Evolutionary conservation across 192 early-diverging fungal genomes (phyloP), one percentile per base, ranked within the genome.

Genomic region (Coemansia sp.): DNA sequence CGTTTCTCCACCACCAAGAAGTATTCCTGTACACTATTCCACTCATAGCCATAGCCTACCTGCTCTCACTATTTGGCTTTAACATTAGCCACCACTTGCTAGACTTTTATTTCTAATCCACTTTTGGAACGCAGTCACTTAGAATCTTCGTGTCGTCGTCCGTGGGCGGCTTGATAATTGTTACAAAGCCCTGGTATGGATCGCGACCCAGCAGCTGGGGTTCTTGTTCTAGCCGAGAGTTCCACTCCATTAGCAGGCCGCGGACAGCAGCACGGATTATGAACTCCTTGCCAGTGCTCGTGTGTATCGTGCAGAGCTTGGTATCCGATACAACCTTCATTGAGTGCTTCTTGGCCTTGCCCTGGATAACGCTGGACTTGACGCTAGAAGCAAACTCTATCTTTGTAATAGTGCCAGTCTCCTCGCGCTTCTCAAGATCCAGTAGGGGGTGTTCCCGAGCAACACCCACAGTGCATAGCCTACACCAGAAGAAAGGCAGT

Each of bases 11-110:
- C 51, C 90, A 94, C 71, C 88, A 92, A 21, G 92, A 89, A 64
- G 76, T 95, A 42, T 95, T 95, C 83, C 79, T 98, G 67, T 96
- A 92, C 82, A 91, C 94, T 13, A 87, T 96, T 37, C 87, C 84
- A 46, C 61, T 95, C 53, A 79, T 87, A 56, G 66, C 86, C 23
- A 65, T 87, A 11, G 71, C 85, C 20, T 92, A 88, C 43, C 43
- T 91, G 8, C 56, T 81, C 0, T 88, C 88, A 0, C 67, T 92
- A 36, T 86, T 92, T 65, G 89, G 89, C 9, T 84, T 90, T 76
- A 95, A 94, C 76, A 70, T 95, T 24, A 92, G 91, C 68, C 84
- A 89, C 50, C 86, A 85, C 24, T 82, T 94, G 20, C 74, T 94
- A 48, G 83, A 77, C 46, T 80, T 87, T 28, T 97, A 97, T 73